Conservation (phyloP, 306 rosid species). For the Acmispon strigosus region DNA sequence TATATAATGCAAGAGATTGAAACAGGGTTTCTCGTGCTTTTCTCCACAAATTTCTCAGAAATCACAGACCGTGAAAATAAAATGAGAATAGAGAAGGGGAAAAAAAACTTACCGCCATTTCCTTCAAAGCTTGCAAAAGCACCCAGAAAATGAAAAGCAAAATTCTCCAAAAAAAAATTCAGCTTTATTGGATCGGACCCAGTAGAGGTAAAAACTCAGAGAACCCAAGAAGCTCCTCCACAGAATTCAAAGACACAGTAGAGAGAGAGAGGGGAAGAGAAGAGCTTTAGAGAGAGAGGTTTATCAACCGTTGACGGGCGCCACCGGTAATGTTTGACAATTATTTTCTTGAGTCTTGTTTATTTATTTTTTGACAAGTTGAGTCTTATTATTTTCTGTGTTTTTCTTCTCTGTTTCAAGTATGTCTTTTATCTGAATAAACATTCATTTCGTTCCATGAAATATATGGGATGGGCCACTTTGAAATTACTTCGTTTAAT, state of each 20-base stretch:
- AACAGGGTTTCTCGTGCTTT: not conserved
- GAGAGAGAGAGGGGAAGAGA: not conserved
- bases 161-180: constrained; percentile 14
- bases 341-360: not conserved
- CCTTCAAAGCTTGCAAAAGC: constrained; percentile 24
- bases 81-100: not conserved
- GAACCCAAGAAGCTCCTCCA: constrained; percentile 11
- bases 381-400: too few relatives aligned
- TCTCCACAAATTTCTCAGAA: constrained; percentile 3
- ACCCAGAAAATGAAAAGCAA: constrained; percentile 16
- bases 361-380: too few relatives aligned
- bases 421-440: too few relatives aligned
- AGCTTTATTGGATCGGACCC: constrained; percentile 27
- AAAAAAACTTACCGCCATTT: constrained; percentile 63
- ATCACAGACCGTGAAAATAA: constrained; percentile 9
- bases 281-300: constrained; percentile 26
- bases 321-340: constrained; percentile 71
- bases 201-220: not conserved
- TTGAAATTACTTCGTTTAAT: too few relatives aligned
- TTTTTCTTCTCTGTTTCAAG: not conserved
- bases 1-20: constrained; percentile 26
- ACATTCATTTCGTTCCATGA: too few relatives aligned
- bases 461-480: too few relatives aligned
- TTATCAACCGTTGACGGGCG: constrained; percentile 56
- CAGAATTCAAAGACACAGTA: constrained; percentile 21